phyloP scores from a whole-genome alignment of 2,329 filamentous ascomycete species.

The Xylariales sp. region DNA sequence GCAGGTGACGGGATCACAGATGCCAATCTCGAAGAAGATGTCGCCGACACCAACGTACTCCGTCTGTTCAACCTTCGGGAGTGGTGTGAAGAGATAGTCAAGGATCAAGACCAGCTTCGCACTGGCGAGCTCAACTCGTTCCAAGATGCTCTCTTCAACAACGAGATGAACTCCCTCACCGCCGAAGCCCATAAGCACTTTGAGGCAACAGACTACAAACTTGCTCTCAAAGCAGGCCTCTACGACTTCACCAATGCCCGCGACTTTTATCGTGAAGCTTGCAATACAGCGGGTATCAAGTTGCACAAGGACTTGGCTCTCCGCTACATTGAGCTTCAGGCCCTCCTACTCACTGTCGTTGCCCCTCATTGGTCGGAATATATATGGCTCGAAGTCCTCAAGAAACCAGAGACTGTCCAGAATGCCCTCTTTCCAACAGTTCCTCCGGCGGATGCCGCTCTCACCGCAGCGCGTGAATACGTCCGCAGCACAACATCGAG shows the following conservation, averaged over 20 bases:
- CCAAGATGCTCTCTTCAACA: slow-evolving; percentile 85
- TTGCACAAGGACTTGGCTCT: slow-evolving; percentile 80
- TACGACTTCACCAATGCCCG: slow-evolving; percentile 89
- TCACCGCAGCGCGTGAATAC: slow-evolving; percentile 79
- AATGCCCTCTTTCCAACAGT: slow-evolving; percentile 70
- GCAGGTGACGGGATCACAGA: slow-evolving; percentile 92
- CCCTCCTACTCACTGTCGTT: slow-evolving; percentile 75
- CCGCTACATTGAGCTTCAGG: slow-evolving; percentile 82
- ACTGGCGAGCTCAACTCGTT: slow-evolving; percentile 71
- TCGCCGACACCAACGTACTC: slow-evolving; percentile 87
- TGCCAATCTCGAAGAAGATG: slow-evolving; percentile 94
- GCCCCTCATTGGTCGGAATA: slow-evolving; percentile 93
- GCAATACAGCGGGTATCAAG: slow-evolving; percentile 68
- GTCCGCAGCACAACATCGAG: slow-evolving; percentile 67
- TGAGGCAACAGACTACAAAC: slow-evolving; percentile 73
- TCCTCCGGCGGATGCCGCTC: slow-evolving; percentile 56
- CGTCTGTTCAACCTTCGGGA: slow-evolving; percentile 77
- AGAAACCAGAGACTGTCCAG: slow-evolving; percentile 73
- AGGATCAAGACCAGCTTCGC: slow-evolving; percentile 65
- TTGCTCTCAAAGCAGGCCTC: slow-evolving; percentile 78
- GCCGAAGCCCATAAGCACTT: slow-evolving; percentile 76
- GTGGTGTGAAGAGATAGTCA: slow-evolving; percentile 84
- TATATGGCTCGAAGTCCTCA: slow-evolving; percentile 87
- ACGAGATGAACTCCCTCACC: slow-evolving; percentile 85
- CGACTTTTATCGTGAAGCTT: slow-evolving; percentile 85